Evolutionary conservation across 73 alveolate genomes (phyloP).

Genomic region (Tetrahymena elliotti): DNA sequence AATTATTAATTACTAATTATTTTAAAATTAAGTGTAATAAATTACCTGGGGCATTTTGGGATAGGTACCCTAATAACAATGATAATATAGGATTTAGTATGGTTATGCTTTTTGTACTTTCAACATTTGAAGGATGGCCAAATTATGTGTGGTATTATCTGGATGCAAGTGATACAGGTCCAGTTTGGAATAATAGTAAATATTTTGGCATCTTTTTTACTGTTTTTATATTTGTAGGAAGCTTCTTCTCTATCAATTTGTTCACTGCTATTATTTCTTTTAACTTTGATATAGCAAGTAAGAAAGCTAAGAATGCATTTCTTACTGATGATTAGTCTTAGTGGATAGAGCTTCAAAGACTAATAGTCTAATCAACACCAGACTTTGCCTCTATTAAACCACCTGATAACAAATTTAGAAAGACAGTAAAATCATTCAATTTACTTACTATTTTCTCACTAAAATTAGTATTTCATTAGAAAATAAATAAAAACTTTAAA

Average conservation of each 20-base stretch:
- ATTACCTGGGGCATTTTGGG: slow-evolving; percentile 50
- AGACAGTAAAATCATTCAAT: not conserved
- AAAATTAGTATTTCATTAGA: no score
- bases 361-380: slow-evolving; percentile 52
- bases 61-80: slow-evolving; percentile 49
- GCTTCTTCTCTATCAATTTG: slow-evolving; percentile 73
- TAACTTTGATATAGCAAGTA: slow-evolving; percentile 73
- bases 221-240: slow-evolving; percentile 72
- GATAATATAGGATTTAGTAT: slow-evolving; percentile 75
- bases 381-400: slow-evolving; percentile 48
- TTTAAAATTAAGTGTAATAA: not conserved
- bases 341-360: slow-evolving; percentile 57
- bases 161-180: slow-evolving; percentile 51
- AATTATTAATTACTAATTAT: no score
- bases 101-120: slow-evolving; percentile 69
- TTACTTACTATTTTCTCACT: slow-evolving; percentile 26
- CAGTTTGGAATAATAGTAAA: slow-evolving; percentile 11
- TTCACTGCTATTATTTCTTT: slow-evolving; percentile 88
- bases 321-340: slow-evolving; percentile 33
- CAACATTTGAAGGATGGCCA: slow-evolving; percentile 93
- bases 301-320: slow-evolving; percentile 44
- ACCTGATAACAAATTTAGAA: slow-evolving; percentile 49
- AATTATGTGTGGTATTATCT: slow-evolving; percentile 54
- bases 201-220: slow-evolving; percentile 53
- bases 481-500: no score